Evolutionary conservation across 2,329 filamentous ascomycete species (phyloP), one percentile per base, ranked within the genome.

Genomic region (Venturia oleaginea): DNA sequence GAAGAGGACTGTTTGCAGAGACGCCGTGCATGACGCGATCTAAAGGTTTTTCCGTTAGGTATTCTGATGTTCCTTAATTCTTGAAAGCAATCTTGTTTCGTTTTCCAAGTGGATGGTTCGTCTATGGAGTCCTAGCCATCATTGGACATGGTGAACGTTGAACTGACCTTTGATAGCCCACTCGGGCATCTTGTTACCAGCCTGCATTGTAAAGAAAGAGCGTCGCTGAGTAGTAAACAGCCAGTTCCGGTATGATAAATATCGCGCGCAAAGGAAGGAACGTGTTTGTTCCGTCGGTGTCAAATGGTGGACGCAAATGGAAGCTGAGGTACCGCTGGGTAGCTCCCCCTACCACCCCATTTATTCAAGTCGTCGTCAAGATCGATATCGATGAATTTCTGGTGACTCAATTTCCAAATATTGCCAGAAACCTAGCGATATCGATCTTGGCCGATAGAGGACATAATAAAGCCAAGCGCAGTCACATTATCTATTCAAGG

Each of bases 1-100:
- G 91, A 65, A 87, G 83, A 15, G 80, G 74, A n/a, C 74, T 74
- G 68, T 72, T 72, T 8, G 64, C 30, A 30, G 65, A 66, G 17
- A 66, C 65, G 48, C 65, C 64, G 59, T 57, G 64, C 59, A 62
- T 61, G 3, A 65, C 59, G 40, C 64, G 64, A 11, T 51, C 64
- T 61, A 59, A 30, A 22, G 8, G 3, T n/a, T 34, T 34, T 34
- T 34, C 30, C 15, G 51, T 51, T 27, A 51, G 46, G 4, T 27
- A 51, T 13, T 24, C 7, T 11, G 4, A 27, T 8, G 22, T 17
- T 24, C 22, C 22, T 51, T 27, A 8, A 27, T 51, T 15, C 38
- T 40, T 15, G 13, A 40, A 40, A 15, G 13, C 13, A 17, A 15
- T 40, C 13, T 11, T 4, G 38, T 17, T 40, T 4, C 38, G 13